Conservation (phyloP, 1,139 yeast genomes). For the Meyerozyma sp. region DNA sequence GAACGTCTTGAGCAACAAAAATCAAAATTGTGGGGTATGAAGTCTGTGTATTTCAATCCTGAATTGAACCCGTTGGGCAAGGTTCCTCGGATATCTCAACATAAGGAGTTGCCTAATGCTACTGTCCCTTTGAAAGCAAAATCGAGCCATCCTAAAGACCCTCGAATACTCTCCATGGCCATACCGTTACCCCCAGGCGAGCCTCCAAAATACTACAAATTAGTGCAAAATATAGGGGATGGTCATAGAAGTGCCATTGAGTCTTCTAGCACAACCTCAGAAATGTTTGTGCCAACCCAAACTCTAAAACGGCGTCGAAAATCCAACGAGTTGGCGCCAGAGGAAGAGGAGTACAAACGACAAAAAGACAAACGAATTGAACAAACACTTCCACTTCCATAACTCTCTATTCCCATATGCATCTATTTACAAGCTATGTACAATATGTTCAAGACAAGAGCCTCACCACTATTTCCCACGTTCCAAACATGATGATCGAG, state of each 20-base stretch:
- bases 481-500: conserved; percentile 97
- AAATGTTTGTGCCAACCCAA: conserved; percentile 3
- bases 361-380: not conserved
- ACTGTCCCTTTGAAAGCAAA: conserved; percentile 20
- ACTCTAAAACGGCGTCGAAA: conserved; percentile 2
- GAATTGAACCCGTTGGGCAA: conserved; percentile 44
- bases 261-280: not conserved
- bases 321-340: conserved; percentile 8
- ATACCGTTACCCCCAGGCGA: conserved; percentile 33
- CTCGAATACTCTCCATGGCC: conserved; percentile 19
- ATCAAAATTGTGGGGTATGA: conserved; percentile 30
- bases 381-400: too few relatives aligned
- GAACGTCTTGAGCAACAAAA: conserved; percentile 13
- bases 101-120: conserved; percentile 18
- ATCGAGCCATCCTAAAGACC: conserved; percentile 19
- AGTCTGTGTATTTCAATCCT: conserved; percentile 40
- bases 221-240: conserved; percentile 25
- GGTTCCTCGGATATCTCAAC: conserved; percentile 21
- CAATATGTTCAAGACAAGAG: conserved; percentile 37
- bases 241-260: conserved; percentile 2
- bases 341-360: conserved; percentile 8
- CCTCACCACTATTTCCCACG: conserved; percentile 92
- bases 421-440: not conserved
- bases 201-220: conserved; percentile 38
- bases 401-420: not conserved